Evolutionary conservation across 2,329 filamentous ascomycete genomes (phyloP), one percentile per base, ranked within the genome.

Genomic region (Clonostachys rhizophaga): DNA sequence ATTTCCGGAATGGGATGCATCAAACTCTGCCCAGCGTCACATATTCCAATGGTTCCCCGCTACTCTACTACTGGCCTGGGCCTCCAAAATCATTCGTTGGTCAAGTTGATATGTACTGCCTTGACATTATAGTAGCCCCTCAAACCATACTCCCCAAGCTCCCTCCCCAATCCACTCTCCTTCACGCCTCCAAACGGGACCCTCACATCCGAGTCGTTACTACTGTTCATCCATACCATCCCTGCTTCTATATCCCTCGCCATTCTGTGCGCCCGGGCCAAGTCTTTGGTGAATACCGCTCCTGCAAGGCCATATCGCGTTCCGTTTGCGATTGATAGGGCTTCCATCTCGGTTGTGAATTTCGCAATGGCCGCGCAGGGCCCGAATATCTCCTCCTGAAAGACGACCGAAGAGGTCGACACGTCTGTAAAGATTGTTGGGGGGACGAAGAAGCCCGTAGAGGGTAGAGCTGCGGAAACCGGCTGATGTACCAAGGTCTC

Each of bases 231-330:
- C 67, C 67, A 69, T 11, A 69, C 64, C 63, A 67, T 69, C n/a
- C 78, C 78, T 4, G 76, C 72, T 58, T 81, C 75, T 40, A 82
- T 68, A 18, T 74, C 76, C 48, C 71, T 71, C 40, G 72, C 67
- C 30, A 69, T 57, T 24, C 58, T 57, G 47, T 69, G 65, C 16
- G 65, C 67, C 47, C 59, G 56, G 40, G 52, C 69, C 47, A 81
- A 67, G 52, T 81, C 68, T 50, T 69, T 63, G 0, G 78, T 81
- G 52, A 82, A 83, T 2, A 83, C 63, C 0, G 78, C 73, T 5
- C 71, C 70, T 5, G 75, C 78, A 1, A 82, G 67, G 5, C 78
- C 78, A 54, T 81, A 81, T 3, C 66, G 71, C 1, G 72, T 73
- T 49, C 76, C 53, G 50, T 65, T 65, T 10, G 62, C 60, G 34